Evolutionary conservation across 345 rosid species (phyloP).

Genomic region (Rhizophora apiculata): DNA sequence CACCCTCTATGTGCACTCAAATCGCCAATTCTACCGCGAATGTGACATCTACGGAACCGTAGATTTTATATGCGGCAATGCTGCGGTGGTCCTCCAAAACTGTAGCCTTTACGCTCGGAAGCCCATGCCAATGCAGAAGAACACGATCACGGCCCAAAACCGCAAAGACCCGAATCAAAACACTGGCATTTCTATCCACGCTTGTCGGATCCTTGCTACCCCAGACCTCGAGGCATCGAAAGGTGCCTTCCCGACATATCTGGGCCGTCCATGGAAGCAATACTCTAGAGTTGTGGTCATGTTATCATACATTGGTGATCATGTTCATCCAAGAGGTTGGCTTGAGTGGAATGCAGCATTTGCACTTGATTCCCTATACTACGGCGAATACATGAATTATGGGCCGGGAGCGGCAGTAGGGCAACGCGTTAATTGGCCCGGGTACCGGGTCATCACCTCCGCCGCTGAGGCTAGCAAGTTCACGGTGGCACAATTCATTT

Average conservation of each 20-base stretch:
- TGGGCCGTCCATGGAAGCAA: slow-evolving; percentile 96
- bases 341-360: slow-evolving; percentile 79
- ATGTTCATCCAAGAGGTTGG: slow-evolving; percentile 85
- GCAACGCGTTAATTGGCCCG: slow-evolving; percentile 84
- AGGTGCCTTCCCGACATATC: slow-evolving; percentile 53
- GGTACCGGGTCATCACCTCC: slow-evolving; percentile 68
- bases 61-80: slow-evolving; percentile 78
- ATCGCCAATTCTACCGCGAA: slow-evolving; percentile 78
- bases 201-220: slow-evolving; percentile 56
- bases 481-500: slow-evolving; percentile 82
- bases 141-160: slow-evolving; percentile 94
- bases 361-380: slow-evolving; percentile 80
- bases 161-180: slow-evolving; percentile 93
- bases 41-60: slow-evolving; percentile 79
- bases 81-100: slow-evolving; percentile 75
- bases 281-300: slow-evolving; percentile 72
- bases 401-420: slow-evolving; percentile 76
- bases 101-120: slow-evolving; percentile 70
- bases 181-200: slow-evolving; percentile 93
- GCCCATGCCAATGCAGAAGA: slow-evolving; percentile 72
- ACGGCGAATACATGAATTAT: slow-evolving; percentile 80
- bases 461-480: slow-evolving; percentile 63
- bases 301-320: slow-evolving; percentile 68
- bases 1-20: slow-evolving; percentile 75
- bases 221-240: slow-evolving; percentile 51